Base-by-base conservation (phyloP, 2,329 filamentous ascomycete genomes). In the Neofusicoccum sp. region DNA sequence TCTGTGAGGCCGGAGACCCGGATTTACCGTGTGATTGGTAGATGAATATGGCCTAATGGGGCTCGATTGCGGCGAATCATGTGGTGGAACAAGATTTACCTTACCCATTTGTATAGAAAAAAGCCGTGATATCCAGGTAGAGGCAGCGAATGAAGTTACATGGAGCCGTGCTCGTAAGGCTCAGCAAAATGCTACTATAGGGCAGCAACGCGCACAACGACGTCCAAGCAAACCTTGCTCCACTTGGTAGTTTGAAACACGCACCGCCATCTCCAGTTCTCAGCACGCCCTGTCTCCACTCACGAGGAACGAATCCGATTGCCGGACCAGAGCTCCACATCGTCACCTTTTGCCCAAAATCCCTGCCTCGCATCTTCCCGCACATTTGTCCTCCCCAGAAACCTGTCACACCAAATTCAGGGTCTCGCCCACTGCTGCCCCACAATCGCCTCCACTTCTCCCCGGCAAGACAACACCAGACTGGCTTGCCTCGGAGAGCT, bases 261-360 rank as follows among this genome's bases (percentile, higher is more conserved):
- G 52, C 52, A 56, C 44, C 28, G 22, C 37, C 54, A 45, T 58
- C 54, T 36, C 31, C 52, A 43, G 52, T 56, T 37, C 37, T 14
- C 52, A 44, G 41, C 41, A 44, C 54, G 54, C 41, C 11, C 33
- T 5, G 41, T 45, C 39, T 41, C 54, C 54, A 45, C 54, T n/a
- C 6, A n/a, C 31, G 54, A 58, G 31, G 41, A 16, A 45, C 54
- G 41, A 58, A 58, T 58, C 54, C 54, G 41, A 58, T 58, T 45
- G 54, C 54, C 36, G 31, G 54, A 22, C 8, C 37, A n/a, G 54
- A 36, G 37, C 54, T 58, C 54, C 54, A 58, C 41, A 29, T 31
- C 31, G 54, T 58, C 54, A 58, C 54, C 45, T 56, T 56, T 44
- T 44, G 37, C 34, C 56, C 56, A 33, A 5, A 5, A 60, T 60